Conservation (phyloP, 2,329 filamentous ascomycete genomes). For the Spiromastix sp. region DNA sequence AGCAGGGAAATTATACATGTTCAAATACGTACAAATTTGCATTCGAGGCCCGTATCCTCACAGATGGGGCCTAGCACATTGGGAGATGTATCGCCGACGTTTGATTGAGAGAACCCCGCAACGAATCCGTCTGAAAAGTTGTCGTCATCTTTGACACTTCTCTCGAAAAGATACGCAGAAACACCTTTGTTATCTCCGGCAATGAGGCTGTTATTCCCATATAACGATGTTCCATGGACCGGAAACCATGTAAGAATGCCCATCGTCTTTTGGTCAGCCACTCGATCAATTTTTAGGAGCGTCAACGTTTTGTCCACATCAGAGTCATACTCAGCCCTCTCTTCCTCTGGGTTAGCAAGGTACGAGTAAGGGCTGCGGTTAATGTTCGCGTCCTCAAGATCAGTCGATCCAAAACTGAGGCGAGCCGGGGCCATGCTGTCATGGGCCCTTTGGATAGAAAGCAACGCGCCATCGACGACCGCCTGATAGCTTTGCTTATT, state of each 20-base stretch:
- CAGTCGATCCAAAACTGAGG: slow-evolving; percentile 58
- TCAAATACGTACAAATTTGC: slow-evolving; percentile 25
- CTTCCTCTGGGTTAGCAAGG: slow-evolving; percentile 67
- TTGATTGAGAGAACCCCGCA: slow-evolving; percentile 85
- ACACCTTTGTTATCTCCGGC: slow-evolving; percentile 97
- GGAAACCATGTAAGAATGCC: slow-evolving; percentile 86
- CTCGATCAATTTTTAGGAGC: slow-evolving; percentile 64
- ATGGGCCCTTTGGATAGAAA: slow-evolving; percentile 76
- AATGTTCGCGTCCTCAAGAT: slow-evolving; percentile 67
- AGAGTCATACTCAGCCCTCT: slow-evolving; percentile 57
- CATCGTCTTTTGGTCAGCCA: slow-evolving; percentile 63
- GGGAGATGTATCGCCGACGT: slow-evolving; percentile 81
- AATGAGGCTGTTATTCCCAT: slow-evolving; percentile 83
- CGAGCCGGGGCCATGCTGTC: slow-evolving; percentile 58
- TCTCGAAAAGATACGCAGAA: slow-evolving; percentile 74
- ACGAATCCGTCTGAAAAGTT: slow-evolving; percentile 60
- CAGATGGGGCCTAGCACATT: slow-evolving; percentile 84
- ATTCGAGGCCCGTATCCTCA: slow-evolving; percentile 58
- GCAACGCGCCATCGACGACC: slow-evolving; percentile 73
- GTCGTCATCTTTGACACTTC: slow-evolving; percentile 46
- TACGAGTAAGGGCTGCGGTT: slow-evolving; percentile 87
- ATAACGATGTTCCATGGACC: slow-evolving; percentile 82
- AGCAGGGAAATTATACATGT: no score
- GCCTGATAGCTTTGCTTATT: slow-evolving; percentile 78
- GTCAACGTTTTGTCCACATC: slow-evolving; percentile 70